Evolutionary conservation across 352 stramenopile species (phyloP), one percentile per base, ranked within the genome.

Genomic region (Globisporangium iwayamae): DNA sequence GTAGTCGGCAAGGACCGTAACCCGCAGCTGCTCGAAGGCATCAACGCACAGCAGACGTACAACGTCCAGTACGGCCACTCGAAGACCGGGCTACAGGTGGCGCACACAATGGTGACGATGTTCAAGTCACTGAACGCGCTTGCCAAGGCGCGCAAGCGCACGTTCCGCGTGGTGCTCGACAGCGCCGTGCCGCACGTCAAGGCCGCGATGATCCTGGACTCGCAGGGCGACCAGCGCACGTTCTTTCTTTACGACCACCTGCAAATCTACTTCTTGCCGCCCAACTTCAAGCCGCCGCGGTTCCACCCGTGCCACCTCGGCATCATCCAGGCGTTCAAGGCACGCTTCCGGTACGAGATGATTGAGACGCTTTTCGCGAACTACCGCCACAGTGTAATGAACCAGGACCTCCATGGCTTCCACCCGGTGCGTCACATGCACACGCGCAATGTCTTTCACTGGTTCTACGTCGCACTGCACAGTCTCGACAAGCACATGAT

Each of bases 191-290:
- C 85, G 16, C 85, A 94, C 58, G 83, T 94, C 30, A 94, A 94
- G 63, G 85, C 85, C 32, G 85, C 83, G 9, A 93, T 94, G 80
- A 89, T 94, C 62, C 63, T 94, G 56, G 85, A 94, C 69, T 89
- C 83, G 14, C 85, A 92, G 57, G 85, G 85, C 56, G 85, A 94
- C 71, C 85, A 93, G 64, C 85, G 85, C 47, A 94, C 85, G 58
- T 93, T 94, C 50, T 94, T 94, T 60, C 74, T 91, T 43, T 94
- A 83, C 66, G 85, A 94, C 62, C 81, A 90, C 56, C 65, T 94
- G 7, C 80, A 91, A 41, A 79, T 94, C 36, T 87, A 83, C 73
- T 92, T 94, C 59, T 70, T 93, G 69, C 85, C 85, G 39, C 85
- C 82, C 20, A 93, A 94, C 55, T 89, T 94, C 62, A 91, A 89